Evolutionary conservation across 441 rosid species (phyloP), one percentile per base, ranked within the genome.

Genomic region (Pelargonium myrrhifolium): DNA sequence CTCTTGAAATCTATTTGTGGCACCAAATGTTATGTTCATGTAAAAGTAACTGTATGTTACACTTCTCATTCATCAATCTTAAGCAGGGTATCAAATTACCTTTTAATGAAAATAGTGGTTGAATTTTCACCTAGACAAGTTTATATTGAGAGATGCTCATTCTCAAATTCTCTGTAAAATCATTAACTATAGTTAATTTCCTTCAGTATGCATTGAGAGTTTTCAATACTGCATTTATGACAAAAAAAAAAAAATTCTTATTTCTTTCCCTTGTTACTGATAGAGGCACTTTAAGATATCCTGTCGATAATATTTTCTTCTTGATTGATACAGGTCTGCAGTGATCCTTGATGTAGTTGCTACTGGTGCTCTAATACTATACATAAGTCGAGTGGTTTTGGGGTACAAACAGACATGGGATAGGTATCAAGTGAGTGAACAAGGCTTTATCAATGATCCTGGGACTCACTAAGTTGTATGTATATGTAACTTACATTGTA

Each of bases 381-480:
- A 82, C 74, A 88, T 83, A 67, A 79, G 83, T 67, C 98, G 98
- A 2, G 93, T 90, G 79, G 92, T 80, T 71, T 81, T 93, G 84
- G 98, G 97, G 74, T 93, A 93, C 85, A 90, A 93, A 75, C 98
- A 93, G 80, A 93, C 98, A 43, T 87, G 96, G 93, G 98, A 93
- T 68, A 85, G 98, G 71, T 93, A 93, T 80, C 96, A 93, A 81
- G 97, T 89, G 77, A 87, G 90, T 75, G 21, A 6, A 70, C 59
- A 42, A 40, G 37, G 64, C 40, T 51, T 39, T 12, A 10, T 12
- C 11, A 8, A 12, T 21, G 20, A 2, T 21, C 53, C 11, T 15
- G 58, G 18, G 17, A 15, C 58, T 14, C 17, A 51, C 7, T n/a
- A 47, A 49, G 20, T 49, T 15, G 18, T 51, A 51, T 4, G 18